Conservation (phyloP, 768 basidiomycete genomes). For the Lactarius deliciosus region DNA sequence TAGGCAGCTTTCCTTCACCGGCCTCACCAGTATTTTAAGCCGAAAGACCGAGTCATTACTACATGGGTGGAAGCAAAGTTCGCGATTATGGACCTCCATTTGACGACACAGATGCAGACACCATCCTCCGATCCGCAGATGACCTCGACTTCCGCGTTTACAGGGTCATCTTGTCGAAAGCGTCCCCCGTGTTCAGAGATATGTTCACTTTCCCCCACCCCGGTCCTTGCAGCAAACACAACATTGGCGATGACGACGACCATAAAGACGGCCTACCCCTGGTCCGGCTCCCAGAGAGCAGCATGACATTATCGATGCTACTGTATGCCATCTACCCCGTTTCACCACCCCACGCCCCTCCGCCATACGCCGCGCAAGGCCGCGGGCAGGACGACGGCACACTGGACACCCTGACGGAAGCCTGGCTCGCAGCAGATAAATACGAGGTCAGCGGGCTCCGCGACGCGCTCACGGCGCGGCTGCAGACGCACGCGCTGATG, state of each 20-base stretch:
- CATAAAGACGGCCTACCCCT: conserved; percentile 7
- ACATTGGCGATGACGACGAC: conserved; percentile 4
- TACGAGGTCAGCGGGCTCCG: conserved; percentile 13
- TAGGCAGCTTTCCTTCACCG: background rate
- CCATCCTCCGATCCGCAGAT: conserved; percentile 27
- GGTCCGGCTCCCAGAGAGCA: conserved; percentile 8
- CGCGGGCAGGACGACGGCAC: background rate
- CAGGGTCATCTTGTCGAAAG: conserved; percentile 23
- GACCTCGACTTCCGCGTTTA: conserved; percentile 26
- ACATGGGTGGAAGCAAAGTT: background rate
- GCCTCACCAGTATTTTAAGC: background rate
- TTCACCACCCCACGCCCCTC: background rate
- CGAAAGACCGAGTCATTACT: background rate
- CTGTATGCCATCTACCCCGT: conserved; percentile 11
- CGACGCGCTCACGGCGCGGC: background rate
- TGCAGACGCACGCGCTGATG: conserved; percentile 13
- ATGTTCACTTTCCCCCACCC: conserved; percentile 19
- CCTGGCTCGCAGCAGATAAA: conserved; percentile 9
- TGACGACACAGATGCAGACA: conserved; percentile 25
- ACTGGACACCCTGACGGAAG: conserved; percentile 5
- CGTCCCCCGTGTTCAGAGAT: conserved; percentile 23
- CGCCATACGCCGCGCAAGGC: background rate
- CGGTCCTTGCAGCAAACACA: background rate
- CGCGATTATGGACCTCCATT: conserved; percentile 19
- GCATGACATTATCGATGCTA: conserved; percentile 6